A percentile compares a stretch with the other conserved stretches of the same genome.
phyloP scores from a whole-genome alignment of 2,329 filamentous ascomycete species.

The Aspergillus pseudoviridinutans region DNA sequence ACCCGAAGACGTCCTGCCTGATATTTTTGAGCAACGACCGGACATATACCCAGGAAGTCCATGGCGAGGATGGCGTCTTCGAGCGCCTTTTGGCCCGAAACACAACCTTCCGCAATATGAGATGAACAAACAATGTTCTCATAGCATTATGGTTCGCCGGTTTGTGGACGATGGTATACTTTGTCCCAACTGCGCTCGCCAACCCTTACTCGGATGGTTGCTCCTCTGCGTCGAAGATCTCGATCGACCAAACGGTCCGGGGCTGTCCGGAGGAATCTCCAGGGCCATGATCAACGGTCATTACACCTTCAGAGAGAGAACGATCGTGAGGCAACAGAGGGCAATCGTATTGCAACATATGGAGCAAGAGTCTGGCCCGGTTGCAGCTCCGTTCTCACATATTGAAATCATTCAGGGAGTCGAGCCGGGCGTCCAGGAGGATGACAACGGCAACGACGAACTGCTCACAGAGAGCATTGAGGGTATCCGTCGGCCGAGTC shows the following conservation, averaged over 20 bases:
- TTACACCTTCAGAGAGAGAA: slow-evolving; percentile 42
- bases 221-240: slow-evolving; percentile 69
- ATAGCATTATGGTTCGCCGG: slow-evolving; percentile 64
- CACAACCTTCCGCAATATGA: neutral
- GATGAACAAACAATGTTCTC: slow-evolving; percentile 27
- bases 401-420: slow-evolving; percentile 1
- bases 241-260: slow-evolving; percentile 10
- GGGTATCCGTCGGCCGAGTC: neutral
- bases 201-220: slow-evolving; percentile 63
- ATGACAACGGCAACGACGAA: neutral
- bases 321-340: slow-evolving; percentile 42
- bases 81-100: neutral
- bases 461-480: neutral
- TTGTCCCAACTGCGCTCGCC: slow-evolving; percentile 58
- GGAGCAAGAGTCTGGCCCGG: slow-evolving; percentile 12
- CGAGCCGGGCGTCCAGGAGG: neutral
- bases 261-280: slow-evolving; percentile 39
- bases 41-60: neutral
- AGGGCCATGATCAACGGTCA: slow-evolving; percentile 40
- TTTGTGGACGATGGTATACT: slow-evolving; percentile 46
- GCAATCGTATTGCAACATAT: slow-evolving; percentile 21
- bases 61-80: neutral
- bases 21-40: neutral
- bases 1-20: neutral
- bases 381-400: neutral